phyloP scores from a whole-genome alignment of 139 green algal genomes.

The Chlorella vulgaris region DNA sequence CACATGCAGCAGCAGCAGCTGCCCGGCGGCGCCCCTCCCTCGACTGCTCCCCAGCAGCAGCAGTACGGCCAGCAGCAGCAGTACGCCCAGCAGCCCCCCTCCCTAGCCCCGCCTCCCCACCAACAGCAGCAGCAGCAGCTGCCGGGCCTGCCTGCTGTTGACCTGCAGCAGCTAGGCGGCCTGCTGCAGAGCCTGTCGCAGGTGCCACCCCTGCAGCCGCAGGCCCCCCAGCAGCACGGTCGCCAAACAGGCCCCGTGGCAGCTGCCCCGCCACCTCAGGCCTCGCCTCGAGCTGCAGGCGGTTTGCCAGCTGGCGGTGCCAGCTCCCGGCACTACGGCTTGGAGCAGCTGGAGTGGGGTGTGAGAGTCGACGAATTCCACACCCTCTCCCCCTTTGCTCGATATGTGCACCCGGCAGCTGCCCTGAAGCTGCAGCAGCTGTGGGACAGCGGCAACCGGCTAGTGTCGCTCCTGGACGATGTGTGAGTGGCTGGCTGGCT shows the following conservation, averaged over 20 bases:
- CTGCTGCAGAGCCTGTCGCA: constrained; percentile 4
- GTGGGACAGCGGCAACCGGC: constrained; percentile 66
- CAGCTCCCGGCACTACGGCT: constrained; percentile 26
- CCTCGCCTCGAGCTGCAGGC: too few species aligned
- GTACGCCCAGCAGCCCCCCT: neutral
- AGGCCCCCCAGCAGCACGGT: too few species aligned
- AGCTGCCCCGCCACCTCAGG: too few species aligned
- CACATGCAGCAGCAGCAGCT: neutral
- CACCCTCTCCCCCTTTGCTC: constrained; percentile 49
- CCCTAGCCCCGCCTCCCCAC: neutral
- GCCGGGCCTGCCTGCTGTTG: neutral
- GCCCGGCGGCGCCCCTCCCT: too few species aligned
- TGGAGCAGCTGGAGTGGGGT: constrained; percentile 59
- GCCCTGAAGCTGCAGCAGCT: constrained; percentile 66
- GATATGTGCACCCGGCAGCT: constrained; percentile 53
- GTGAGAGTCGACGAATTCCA: constrained; percentile 74
- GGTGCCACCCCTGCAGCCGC: too few species aligned
- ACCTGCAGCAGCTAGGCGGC: constrained; percentile 21
- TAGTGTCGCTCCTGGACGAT: constrained; percentile 67
- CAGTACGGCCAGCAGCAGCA: neutral
- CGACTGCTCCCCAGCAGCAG: neutral
- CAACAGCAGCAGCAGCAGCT: neutral
- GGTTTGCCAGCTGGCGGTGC: neutral
- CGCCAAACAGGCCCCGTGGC: too few species aligned
- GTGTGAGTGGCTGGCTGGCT: constrained; percentile 19